phyloP scores from a whole-genome alignment of 805 yeast species.

The Clavispora phyllophila region DNA sequence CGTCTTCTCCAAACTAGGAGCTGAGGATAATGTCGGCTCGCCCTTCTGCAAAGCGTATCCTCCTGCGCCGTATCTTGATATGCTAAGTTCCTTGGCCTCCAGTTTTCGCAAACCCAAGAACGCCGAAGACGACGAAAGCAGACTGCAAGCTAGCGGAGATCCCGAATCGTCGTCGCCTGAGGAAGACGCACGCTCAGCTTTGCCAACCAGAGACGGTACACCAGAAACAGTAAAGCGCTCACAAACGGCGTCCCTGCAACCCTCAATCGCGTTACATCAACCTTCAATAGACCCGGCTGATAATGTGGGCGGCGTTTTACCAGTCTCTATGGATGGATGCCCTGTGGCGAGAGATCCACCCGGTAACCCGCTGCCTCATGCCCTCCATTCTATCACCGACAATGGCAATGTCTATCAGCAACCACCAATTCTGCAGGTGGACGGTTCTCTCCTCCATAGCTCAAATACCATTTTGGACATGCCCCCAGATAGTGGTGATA shows the following conservation, averaged over 20 bases:
- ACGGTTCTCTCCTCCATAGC: too few relatives aligned
- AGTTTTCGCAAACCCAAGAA: slow-evolving; percentile 10
- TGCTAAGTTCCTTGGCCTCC: slow-evolving; percentile 15
- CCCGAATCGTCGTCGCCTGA: background rate
- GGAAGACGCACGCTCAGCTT: background rate
- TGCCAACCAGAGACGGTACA: background rate
- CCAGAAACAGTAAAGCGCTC: background rate
- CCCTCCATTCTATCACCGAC: too few relatives aligned
- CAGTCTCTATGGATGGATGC: background rate
- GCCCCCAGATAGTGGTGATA: slow-evolving; percentile 39
- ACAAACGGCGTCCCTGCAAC: background rate
- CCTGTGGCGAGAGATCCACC: background rate
- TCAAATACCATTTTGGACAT: too few relatives aligned
- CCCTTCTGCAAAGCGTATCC: background rate
- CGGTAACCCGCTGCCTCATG: background rate
- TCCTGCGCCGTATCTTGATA: slow-evolving; percentile 13
- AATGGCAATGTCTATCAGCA: background rate
- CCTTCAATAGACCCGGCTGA: background rate
- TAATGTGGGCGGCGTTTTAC: background rate
- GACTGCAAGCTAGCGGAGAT: background rate
- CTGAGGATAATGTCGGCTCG: background rate
- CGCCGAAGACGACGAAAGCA: background rate
- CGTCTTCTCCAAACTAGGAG: background rate
- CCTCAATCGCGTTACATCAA: background rate
- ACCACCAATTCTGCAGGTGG: background rate